Evolutionary conservation across 1,284 basidiomycete species (phyloP).

Genomic region (Cronartium quercuum): DNA sequence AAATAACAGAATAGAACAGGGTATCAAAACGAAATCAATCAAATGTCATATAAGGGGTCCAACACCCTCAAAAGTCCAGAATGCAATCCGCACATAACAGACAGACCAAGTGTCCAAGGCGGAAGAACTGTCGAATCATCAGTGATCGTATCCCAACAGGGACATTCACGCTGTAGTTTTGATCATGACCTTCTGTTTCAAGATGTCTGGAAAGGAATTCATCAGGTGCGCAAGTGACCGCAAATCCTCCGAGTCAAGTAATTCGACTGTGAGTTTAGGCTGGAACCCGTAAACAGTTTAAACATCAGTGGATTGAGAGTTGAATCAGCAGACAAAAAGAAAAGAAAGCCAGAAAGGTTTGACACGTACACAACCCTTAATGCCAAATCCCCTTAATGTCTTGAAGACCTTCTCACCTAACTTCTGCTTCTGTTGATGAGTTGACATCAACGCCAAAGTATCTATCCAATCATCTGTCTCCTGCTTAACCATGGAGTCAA

Average conservation of each 20-base stretch:
- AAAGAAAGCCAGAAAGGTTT: background rate
- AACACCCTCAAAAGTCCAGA: no score
- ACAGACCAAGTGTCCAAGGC: no score
- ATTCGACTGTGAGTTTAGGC: slow-evolving; percentile 72
- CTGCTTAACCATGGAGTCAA: background rate
- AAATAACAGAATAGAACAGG: no score
- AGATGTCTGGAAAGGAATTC: slow-evolving; percentile 72
- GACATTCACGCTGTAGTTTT: background rate
- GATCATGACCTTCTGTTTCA: slow-evolving; percentile 58
- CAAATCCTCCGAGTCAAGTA: slow-evolving; percentile 76
- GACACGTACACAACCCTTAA: slow-evolving; percentile 65
- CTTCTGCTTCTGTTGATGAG: slow-evolving; percentile 40
- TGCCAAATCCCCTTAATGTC: slow-evolving; percentile 67
- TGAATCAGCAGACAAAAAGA: slow-evolving; percentile 13
- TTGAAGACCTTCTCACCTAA: slow-evolving; percentile 55
- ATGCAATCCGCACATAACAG: no score
- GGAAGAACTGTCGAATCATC: no score
- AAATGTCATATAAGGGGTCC: no score
- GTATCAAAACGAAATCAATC: no score
- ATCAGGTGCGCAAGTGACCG: slow-evolving; percentile 73
- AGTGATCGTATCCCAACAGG: no score
- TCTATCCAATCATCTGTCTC: slow-evolving; percentile 16
- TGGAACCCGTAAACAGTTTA: slow-evolving; percentile 44
- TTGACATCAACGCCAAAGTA: background rate
- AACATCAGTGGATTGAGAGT: background rate